Percentiles rank a stretch among this genome's conserved stretches.
These are phyloP conservation scores for Chaetomium cochliodes DNA, from an alignment of 495 filamentous ascomycete species.

Conservation along the genomic window DNA sequence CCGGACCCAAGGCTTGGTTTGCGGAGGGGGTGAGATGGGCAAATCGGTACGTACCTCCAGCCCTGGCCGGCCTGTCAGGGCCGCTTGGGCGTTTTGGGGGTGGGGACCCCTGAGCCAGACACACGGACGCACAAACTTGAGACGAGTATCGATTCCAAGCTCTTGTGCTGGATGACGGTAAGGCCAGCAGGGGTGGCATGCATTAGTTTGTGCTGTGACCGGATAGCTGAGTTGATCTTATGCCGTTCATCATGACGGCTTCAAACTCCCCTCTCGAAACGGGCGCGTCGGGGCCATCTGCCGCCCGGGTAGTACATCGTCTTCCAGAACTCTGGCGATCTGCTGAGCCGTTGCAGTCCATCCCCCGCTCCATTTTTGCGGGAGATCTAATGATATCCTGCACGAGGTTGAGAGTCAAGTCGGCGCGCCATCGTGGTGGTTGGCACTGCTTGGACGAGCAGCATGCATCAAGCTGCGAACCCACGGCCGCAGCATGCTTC, in stretches of 20 bases:
- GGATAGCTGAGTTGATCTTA: constrained; percentile 51
- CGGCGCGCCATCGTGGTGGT: constrained; percentile 22
- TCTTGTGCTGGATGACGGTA: constrained; percentile 36
- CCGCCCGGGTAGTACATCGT: not conserved
- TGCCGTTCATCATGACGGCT: constrained; percentile 42
- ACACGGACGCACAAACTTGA: constrained; percentile 42
- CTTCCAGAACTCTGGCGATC: constrained; percentile 37
- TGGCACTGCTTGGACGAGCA: constrained; percentile 30
- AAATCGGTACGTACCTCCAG: constrained; percentile 22
- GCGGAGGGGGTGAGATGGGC: constrained; percentile 18
- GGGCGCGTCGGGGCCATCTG: constrained; percentile 13
- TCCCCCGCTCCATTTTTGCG: constrained; percentile 14
- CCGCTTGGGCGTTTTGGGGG: constrained; percentile 37
- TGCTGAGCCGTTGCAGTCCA: constrained; percentile 12
- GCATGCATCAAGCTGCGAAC: constrained; percentile 22
- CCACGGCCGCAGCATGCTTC: not conserved
- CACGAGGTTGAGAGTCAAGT: constrained; percentile 17
- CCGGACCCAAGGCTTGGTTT: constrained; percentile 33
- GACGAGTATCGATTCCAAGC: constrained; percentile 46
- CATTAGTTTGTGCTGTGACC: constrained; percentile 47
- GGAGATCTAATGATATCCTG: constrained; percentile 25
- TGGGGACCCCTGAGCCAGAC: constrained; percentile 32
- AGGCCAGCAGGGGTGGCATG: constrained; percentile 33
- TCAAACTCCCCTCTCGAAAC: constrained; percentile 35
- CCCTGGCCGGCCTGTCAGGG: constrained; percentile 29